phyloP scores from a whole-genome alignment of 2,329 filamentous ascomycete genomes.

The Trichoderma arundinaceum region DNA sequence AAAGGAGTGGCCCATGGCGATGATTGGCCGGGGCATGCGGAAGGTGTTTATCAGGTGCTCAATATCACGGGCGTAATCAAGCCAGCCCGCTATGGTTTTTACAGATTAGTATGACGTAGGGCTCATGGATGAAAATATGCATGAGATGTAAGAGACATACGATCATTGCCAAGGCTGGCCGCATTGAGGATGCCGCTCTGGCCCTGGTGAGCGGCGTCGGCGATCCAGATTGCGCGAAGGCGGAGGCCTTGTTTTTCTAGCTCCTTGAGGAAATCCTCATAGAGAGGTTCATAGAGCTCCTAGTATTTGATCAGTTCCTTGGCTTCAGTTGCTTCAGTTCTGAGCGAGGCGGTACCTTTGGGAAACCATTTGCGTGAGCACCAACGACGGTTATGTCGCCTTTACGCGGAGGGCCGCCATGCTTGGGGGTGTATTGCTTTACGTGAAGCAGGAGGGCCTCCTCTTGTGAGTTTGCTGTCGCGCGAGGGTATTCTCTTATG shows the following conservation, averaged over 20 bases:
- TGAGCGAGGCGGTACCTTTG: slow-evolving; percentile 65
- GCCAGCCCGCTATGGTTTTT: slow-evolving; percentile 70
- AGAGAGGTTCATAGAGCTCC: slow-evolving; percentile 92
- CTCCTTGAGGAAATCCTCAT: slow-evolving; percentile 75
- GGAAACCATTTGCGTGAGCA: slow-evolving; percentile 89
- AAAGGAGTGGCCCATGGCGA: slow-evolving; percentile 90
- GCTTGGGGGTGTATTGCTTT: slow-evolving; percentile 84
- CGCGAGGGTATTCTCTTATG: slow-evolving; percentile 79
- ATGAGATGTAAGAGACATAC: slow-evolving; percentile 52
- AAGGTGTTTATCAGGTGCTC: slow-evolving; percentile 85
- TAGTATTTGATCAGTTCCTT: slow-evolving; percentile 41
- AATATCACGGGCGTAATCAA: slow-evolving; percentile 83
- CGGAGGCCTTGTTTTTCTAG: slow-evolving; percentile 65
- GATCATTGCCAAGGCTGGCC: slow-evolving; percentile 78
- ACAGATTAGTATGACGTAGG: background rate
- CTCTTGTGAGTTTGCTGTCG: slow-evolving; percentile 74
- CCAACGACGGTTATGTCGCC: slow-evolving; percentile 86
- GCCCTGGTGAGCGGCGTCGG: slow-evolving; percentile 87
- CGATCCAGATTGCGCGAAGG: slow-evolving; percentile 86
- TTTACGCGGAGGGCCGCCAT: slow-evolving; percentile 69
- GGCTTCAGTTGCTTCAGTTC: too few species aligned
- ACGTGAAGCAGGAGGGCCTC: slow-evolving; percentile 75
- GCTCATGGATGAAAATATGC: background rate
- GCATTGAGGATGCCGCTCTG: slow-evolving; percentile 80
- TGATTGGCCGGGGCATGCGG: slow-evolving; percentile 76